These are phyloP conservation scores for Candida tetrigidarum DNA, from an alignment of 1,139 yeast species.

Conservation along the genomic window DNA sequence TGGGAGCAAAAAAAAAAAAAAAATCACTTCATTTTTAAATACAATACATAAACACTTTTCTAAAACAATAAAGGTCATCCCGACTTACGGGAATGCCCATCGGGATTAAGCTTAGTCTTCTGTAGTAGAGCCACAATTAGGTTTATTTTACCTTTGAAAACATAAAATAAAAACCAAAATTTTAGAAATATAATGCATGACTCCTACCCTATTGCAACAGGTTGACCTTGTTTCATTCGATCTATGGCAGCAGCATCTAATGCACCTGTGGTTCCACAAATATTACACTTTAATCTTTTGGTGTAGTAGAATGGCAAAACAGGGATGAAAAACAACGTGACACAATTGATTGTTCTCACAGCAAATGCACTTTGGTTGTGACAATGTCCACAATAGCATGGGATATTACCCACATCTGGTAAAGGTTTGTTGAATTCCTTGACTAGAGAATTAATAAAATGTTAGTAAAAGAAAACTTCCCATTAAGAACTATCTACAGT, in stretches of 20 bases:
- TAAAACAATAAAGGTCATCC: background rate
- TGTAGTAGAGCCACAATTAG: no score
- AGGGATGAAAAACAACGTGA: slow-evolving; percentile 51
- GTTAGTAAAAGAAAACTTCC: slow-evolving; percentile 2
- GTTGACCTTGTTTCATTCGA: slow-evolving; percentile 44
- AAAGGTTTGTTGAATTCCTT: slow-evolving; percentile 35
- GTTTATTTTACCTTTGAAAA: no score
- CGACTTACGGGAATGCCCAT: background rate
- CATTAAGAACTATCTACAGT: background rate
- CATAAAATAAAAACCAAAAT: background rate
- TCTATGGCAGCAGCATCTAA: slow-evolving; percentile 33
- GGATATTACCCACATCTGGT: slow-evolving; percentile 29
- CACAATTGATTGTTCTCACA: slow-evolving; percentile 42
- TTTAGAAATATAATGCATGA: background rate
- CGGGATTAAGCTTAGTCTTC: background rate
- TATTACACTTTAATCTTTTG: slow-evolving; percentile 44
- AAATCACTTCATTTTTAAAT: slow-evolving; percentile 2
- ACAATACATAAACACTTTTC: background rate
- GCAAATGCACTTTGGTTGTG: slow-evolving; percentile 52
- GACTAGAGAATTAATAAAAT: slow-evolving; percentile 19
- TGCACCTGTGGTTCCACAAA: slow-evolving; percentile 49
- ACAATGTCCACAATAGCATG: slow-evolving; percentile 44
- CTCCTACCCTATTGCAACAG: slow-evolving; percentile 41
- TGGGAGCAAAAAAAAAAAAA: no score
- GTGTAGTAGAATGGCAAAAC: slow-evolving; percentile 45